Conservation (phyloP, 108 stramenopile species). For the Cyclotella cryptica region DNA sequence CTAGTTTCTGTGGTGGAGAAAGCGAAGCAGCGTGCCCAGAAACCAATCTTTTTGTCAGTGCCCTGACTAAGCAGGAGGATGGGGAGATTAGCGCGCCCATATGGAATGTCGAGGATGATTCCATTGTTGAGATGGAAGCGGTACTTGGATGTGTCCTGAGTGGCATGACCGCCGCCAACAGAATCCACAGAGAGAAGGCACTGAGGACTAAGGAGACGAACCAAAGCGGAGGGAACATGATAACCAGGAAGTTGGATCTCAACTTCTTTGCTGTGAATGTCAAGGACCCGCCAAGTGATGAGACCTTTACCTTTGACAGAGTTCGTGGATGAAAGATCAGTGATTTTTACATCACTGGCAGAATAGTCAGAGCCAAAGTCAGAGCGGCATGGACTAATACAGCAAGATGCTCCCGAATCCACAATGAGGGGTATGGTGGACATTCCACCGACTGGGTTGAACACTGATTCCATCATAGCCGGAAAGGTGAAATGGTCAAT, state of each 20-base stretch:
- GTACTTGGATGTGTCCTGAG: background rate
- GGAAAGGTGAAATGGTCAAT: no score
- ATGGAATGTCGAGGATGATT: no score
- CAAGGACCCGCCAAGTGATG: background rate
- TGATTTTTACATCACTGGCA: conserved; percentile 7
- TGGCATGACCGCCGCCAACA: background rate
- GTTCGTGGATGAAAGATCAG: conserved; percentile 9
- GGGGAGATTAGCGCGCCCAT: no score
- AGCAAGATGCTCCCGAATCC: background rate
- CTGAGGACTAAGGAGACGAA: conserved; percentile 18
- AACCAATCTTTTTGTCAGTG: no score
- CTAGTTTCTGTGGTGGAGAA: background rate
- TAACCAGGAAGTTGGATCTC: background rate
- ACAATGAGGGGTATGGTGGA: background rate
- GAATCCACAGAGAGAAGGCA: background rate
- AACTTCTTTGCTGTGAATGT: background rate
- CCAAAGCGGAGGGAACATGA: background rate
- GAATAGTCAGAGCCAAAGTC: conserved; percentile 3
- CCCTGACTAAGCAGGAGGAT: no score
- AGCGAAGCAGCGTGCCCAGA: background rate
- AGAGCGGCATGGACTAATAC: background rate
- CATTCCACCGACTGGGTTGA: no score
- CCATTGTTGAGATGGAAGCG: no score
- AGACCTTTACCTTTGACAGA: conserved; percentile 5
- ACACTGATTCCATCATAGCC: no score